Base-by-base conservation (phyloP, 2,329 filamentous ascomycete species). In the Biscogniauxia mediterranea region DNA sequence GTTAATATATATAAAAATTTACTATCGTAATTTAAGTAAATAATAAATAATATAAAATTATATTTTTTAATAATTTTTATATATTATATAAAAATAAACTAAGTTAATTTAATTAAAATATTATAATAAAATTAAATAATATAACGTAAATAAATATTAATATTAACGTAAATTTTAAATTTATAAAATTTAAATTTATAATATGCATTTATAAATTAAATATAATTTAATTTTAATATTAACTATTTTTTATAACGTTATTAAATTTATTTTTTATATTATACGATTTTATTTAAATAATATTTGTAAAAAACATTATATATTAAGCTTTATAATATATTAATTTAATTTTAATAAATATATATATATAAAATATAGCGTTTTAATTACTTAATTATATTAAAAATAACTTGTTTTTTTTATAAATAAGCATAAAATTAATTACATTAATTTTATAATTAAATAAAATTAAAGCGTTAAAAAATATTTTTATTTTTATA, bases 71-170 rank as follows among this genome's bases (percentile, higher is more conserved):
- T 20, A 20, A 20, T n/a, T 50, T 50, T 50, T 50, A n/a, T 15
- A n/a, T 50, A n/a, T 50, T n/a, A 50, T 5, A 50, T n/a, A 50
- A 50, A 50, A 5, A 50, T n/a, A 5, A 50, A 50, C 4, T n/a
- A 51, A 51, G 11, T 51, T 5, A 51, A 51, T 51, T 51, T 5
- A 51, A 15, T 51, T 51, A n/a, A 51, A n/a, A 51, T 51, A 51
- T 51, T 51, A 51, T 51, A n/a, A 51, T 51, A n/a, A 51, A 51
- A 21, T 15, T n/a, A 51, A 51, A 51, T n/a, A 51, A n/a, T 51
- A 50, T 5, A 50, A 15, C 17, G 6, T 50, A n/a, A 50, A n/a
- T n/a, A 50, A n/a, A n/a, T 6, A n/a, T 51, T 51, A 51, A 51
- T 15, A 15, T 51, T 51, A n/a, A 51, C 17, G 11, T 51, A 51